Percentiles rank a stretch among this genome's conserved stretches.
These are phyloP conservation scores for Pyricularia pennisetigena DNA, from an alignment of 2,329 filamentous ascomycete species.

Conservation along the genomic window DNA sequence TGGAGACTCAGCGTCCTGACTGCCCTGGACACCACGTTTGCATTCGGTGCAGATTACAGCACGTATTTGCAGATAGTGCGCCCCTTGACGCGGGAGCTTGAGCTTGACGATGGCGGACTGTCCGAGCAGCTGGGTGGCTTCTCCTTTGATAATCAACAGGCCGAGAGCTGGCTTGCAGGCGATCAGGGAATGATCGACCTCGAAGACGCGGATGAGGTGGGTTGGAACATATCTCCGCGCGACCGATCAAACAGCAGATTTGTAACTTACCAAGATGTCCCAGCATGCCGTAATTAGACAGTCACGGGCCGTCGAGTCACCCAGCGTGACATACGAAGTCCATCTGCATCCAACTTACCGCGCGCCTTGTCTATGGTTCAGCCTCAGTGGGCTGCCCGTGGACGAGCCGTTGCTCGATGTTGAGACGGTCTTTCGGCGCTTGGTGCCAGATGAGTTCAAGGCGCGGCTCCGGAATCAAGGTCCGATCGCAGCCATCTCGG, in stretches of 20 bases:
- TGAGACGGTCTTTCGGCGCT: conserved; percentile 58
- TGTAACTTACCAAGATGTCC: background rate
- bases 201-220: conserved; percentile 43
- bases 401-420: conserved; percentile 49
- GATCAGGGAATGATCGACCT: conserved; percentile 39
- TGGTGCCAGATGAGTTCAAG: conserved; percentile 60
- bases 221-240: conserved; percentile 1
- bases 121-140: conserved; percentile 34
- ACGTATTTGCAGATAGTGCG: conserved; percentile 49
- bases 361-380: conserved; percentile 70
- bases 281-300: conserved; percentile 30
- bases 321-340: conserved; percentile 60
- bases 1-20: conserved; percentile 46
- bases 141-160: conserved; percentile 22
- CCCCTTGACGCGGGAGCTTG: conserved; percentile 32
- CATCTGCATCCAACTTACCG: conserved; percentile 66
- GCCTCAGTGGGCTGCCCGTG: conserved; percentile 45
- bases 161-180: conserved; percentile 14
- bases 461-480: conserved; percentile 49
- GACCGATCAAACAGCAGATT: background rate
- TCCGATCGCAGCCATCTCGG: conserved; percentile 63
- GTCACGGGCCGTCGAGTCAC: conserved; percentile 21
- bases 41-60: conserved; percentile 28
- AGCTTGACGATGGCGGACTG: conserved; percentile 33
- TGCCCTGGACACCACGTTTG: conserved; percentile 36